Conservation (phyloP, 441 rosid species). For the Lepidium campestre region DNA sequence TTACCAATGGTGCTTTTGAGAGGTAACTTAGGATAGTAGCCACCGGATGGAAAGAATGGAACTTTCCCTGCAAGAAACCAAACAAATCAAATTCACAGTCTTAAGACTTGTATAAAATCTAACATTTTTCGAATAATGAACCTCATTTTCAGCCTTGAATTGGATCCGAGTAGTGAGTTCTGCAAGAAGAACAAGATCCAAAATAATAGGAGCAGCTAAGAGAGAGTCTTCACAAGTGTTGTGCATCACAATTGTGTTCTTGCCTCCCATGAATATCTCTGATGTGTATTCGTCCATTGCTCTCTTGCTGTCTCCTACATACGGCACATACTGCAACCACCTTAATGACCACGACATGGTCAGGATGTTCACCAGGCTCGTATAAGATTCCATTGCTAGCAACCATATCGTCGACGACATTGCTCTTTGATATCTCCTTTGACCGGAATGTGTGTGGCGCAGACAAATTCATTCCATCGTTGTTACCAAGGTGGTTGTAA, state of each 20-base stretch:
- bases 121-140: slow-evolving; percentile 7
- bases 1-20: slow-evolving; percentile 93
- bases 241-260: slow-evolving; percentile 83
- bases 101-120: not conserved
- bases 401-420: slow-evolving; percentile 97
- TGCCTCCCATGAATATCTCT: slow-evolving; percentile 97
- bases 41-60: slow-evolving; percentile 95
- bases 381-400: slow-evolving; percentile 70
- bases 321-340: slow-evolving; percentile 82
- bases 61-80: slow-evolving; percentile 55
- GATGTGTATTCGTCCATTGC: slow-evolving; percentile 99
- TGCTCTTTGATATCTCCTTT: slow-evolving; percentile 94
- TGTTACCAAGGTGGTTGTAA: slow-evolving; percentile 98
- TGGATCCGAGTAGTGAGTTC: slow-evolving; percentile 90
- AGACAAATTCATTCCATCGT: slow-evolving; percentile 94
- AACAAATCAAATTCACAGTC: not conserved
- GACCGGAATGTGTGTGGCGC: slow-evolving; percentile 97
- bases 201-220: slow-evolving; percentile 92
- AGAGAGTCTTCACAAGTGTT: slow-evolving; percentile 97
- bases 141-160: slow-evolving; percentile 84
- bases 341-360: slow-evolving; percentile 96
- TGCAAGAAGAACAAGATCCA: slow-evolving; percentile 91
- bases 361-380: slow-evolving; percentile 95
- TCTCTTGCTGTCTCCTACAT: slow-evolving; percentile 91
- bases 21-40: slow-evolving; percentile 95